A percentile compares a stretch with the other conserved stretches of the same genome.
phyloP scores from a whole-genome alignment of 2,329 filamentous ascomycete genomes.

The Calonectria ilicicola region DNA sequence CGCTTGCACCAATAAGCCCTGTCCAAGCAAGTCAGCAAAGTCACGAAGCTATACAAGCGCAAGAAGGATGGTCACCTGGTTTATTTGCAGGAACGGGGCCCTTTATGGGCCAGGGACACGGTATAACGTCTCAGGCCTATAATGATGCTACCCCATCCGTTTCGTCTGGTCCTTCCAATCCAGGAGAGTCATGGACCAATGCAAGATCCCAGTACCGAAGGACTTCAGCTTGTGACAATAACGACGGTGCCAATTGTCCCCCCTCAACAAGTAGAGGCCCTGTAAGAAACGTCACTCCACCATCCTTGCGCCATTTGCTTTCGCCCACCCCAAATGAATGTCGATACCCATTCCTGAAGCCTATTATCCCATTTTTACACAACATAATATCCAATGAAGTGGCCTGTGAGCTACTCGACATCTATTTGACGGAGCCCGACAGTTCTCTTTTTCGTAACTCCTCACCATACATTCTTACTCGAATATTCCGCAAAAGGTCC shows the following conservation, averaged over 20 bases:
- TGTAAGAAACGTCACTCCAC: neutral
- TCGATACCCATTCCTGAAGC: neutral
- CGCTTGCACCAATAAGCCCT: neutral
- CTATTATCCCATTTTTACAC: neutral
- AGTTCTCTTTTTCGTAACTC: constrained; percentile 57
- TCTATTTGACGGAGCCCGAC: constrained; percentile 59
- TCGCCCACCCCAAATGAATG: neutral
- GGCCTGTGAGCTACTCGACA: constrained; percentile 60
- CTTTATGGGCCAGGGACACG: neutral
- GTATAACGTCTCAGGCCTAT: neutral
- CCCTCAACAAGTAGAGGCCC: neutral
- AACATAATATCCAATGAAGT: constrained; percentile 32
- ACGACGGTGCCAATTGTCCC: neutral
- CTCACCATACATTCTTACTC: constrained; percentile 61
- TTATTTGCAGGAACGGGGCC: neutral
- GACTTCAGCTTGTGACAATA: neutral
- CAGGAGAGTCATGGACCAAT: neutral
- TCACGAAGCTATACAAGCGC: neutral
- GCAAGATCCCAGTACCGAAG: neutral
- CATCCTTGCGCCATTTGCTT: too few relatives aligned
- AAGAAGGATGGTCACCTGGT: neutral
- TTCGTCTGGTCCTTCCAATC: neutral
- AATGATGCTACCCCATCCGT: neutral
- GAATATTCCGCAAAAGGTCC: constrained; percentile 58
- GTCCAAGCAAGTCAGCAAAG: neutral